Conservation (phyloP, 106 monocot species). For the Platanthera guangdongensis region DNA sequence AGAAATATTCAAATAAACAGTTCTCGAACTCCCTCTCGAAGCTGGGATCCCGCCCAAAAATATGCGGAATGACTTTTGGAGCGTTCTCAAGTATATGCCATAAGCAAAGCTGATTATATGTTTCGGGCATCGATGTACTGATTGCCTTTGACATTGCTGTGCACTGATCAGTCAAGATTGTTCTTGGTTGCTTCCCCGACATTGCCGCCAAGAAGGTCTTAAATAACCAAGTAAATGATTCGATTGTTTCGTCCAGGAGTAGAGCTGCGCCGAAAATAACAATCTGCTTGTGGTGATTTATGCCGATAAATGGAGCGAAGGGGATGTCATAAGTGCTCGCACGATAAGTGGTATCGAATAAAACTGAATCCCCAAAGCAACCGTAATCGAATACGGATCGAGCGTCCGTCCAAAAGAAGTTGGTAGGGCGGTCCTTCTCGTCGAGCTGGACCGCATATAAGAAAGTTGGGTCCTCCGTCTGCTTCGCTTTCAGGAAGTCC, state of each 20-base stretch:
- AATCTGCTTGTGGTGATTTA: conserved; percentile 52
- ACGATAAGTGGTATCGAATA: conserved; percentile 50
- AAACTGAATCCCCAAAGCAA: conserved; percentile 56
- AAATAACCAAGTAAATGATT: conserved; percentile 50
- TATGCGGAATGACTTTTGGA: conserved; percentile 19
- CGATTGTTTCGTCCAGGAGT: conserved; percentile 43
- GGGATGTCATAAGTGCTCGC: conserved; percentile 31
- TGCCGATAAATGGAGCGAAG: conserved; percentile 57
- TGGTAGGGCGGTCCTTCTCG: conserved; percentile 45
- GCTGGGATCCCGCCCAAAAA: conserved; percentile 17
- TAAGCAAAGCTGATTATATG: conserved; percentile 33
- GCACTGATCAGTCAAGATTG: conserved; percentile 37
- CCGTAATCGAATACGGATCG: conserved; percentile 42
- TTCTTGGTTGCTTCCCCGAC: conserved; percentile 43
- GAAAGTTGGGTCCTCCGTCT: conserved; percentile 54
- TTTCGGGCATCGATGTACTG: conserved; percentile 17
- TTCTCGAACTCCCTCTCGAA: conserved; percentile 36
- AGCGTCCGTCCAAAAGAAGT: conserved; percentile 66
- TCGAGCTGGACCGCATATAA: conserved; percentile 63
- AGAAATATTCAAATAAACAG: conserved; percentile 29
- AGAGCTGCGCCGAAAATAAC: conserved; percentile 48
- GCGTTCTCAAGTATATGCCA: conserved; percentile 41
- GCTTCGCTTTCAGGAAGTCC: conserved; percentile 52
- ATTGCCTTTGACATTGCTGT: conserved; percentile 28
- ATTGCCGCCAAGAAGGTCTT: conserved; percentile 41